Evolutionary conservation across 805 yeast species (phyloP).

Genomic region (Pachysolen tannophilus): DNA sequence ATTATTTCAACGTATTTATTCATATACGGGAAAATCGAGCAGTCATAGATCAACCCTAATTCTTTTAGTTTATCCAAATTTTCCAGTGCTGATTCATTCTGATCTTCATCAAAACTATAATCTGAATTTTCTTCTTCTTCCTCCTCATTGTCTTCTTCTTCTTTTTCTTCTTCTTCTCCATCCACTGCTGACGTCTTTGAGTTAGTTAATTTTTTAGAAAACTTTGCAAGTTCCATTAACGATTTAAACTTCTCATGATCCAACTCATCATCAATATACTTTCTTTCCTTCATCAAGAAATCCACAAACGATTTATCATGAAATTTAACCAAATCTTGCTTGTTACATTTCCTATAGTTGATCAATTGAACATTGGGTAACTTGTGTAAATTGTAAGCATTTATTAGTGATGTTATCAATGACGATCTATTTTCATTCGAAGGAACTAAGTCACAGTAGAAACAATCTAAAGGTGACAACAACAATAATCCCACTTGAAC

Average conservation of each 20-base stretch:
- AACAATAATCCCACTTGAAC: slow-evolving; percentile 4
- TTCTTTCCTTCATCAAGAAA: slow-evolving; percentile 24
- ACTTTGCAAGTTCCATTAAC: slow-evolving; percentile 10
- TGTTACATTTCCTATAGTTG: slow-evolving; percentile 21
- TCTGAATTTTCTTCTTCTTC: not conserved
- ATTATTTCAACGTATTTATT: slow-evolving; percentile 37
- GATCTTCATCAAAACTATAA: slow-evolving; percentile 3
- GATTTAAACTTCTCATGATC: slow-evolving; percentile 11
- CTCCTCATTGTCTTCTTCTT: not conserved
- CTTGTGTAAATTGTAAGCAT: slow-evolving; percentile 29
- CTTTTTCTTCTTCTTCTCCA: slow-evolving; percentile 3
- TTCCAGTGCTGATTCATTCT: slow-evolving; percentile 7
- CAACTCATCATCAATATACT: slow-evolving; percentile 12
- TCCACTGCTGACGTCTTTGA: not conserved
- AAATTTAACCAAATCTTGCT: slow-evolving; percentile 34
- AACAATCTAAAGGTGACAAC: not conserved
- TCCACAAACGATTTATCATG: slow-evolving; percentile 40
- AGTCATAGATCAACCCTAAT: slow-evolving; percentile 53
- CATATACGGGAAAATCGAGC: slow-evolving; percentile 52
- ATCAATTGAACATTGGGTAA: slow-evolving; percentile 12
- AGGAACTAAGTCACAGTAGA: slow-evolving; percentile 35
- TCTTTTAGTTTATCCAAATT: slow-evolving; percentile 15
- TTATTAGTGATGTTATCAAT: slow-evolving; percentile 31
- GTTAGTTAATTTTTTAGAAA: slow-evolving; percentile 6
- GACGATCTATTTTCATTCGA: slow-evolving; percentile 45